Percentiles rank a stretch among this genome's conserved stretches.
phyloP scores from a whole-genome alignment of 768 basidiomycete genomes.

The Exidia glandulosa region DNA sequence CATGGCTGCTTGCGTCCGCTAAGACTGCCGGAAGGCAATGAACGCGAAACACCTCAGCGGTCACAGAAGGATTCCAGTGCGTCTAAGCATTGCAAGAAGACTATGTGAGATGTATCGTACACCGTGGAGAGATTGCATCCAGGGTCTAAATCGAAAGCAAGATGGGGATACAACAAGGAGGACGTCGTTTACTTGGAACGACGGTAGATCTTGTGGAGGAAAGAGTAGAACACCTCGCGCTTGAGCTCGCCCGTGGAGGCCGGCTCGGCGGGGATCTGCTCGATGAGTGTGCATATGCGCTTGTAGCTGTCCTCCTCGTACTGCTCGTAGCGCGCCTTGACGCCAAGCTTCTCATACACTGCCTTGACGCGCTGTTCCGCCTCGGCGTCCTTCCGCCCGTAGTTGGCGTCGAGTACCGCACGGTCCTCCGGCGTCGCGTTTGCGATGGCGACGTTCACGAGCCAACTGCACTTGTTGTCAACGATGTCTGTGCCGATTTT shows the following conservation, averaged over 20 bases:
- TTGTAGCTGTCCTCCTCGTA: conserved; percentile 74
- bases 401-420: conserved; percentile 50
- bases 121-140: too few relatives aligned
- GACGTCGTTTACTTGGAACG: conserved; percentile 35
- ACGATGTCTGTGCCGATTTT: conserved; percentile 98
- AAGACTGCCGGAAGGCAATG: too few relatives aligned
- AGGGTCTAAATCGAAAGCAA: too few relatives aligned
- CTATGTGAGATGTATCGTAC: too few relatives aligned
- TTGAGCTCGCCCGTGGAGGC: conserved; percentile 25
- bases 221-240: conserved; percentile 68
- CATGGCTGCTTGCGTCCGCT: too few relatives aligned
- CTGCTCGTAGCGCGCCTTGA: conserved; percentile 53
- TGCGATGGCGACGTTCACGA: conserved; percentile 75
- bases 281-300: conserved; percentile 58
- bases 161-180: too few relatives aligned
- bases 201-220: conserved; percentile 79
- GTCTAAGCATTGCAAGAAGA: too few relatives aligned
- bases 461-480: conserved; percentile 99
- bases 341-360: conserved; percentile 59
- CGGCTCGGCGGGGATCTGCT: conserved; percentile 49
- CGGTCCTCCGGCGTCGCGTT: conserved; percentile 45
- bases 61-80: too few relatives aligned
- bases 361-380: conserved; percentile 52
- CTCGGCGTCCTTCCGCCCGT: conserved; percentile 36
- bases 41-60: too few relatives aligned